Conservation (phyloP, 768 basidiomycete species). For the Russula brevipes region DNA sequence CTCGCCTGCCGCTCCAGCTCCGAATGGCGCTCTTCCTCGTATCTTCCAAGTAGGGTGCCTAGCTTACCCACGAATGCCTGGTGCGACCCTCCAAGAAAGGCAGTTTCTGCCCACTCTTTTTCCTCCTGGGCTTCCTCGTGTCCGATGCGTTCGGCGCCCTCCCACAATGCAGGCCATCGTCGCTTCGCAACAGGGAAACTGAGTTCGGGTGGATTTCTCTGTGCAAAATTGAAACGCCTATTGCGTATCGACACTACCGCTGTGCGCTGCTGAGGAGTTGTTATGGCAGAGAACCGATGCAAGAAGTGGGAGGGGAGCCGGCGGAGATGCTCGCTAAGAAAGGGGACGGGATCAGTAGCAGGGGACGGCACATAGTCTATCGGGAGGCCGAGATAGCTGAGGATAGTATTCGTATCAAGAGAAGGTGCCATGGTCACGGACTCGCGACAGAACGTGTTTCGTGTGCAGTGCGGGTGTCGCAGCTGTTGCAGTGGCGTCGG, state of each 20-base stretch:
- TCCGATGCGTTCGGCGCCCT: slow-evolving; percentile 47
- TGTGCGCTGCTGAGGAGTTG: slow-evolving; percentile 62
- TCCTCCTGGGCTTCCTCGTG: slow-evolving; percentile 59
- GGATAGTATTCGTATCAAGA: slow-evolving; percentile 30
- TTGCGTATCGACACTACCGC: slow-evolving; percentile 62
- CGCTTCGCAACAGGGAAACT: slow-evolving; percentile 47
- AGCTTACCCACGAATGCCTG: slow-evolving; percentile 64
- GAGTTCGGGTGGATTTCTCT: slow-evolving; percentile 51
- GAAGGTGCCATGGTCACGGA: slow-evolving; percentile 5
- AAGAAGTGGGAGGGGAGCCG: slow-evolving; percentile 66
- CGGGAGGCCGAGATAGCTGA: slow-evolving; percentile 55
- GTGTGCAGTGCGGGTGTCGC: too few species aligned
- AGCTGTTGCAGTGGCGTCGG: too few species aligned
- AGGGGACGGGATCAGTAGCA: slow-evolving; percentile 49
- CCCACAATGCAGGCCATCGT: slow-evolving; percentile 67
- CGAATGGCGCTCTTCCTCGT: slow-evolving; percentile 74
- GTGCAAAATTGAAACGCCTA: slow-evolving; percentile 59
- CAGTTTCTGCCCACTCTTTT: slow-evolving; percentile 56
- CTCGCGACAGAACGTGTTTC: too few species aligned
- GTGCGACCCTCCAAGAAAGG: slow-evolving; percentile 52
- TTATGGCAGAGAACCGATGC: slow-evolving; percentile 37
- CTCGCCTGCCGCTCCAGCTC: slow-evolving; percentile 51
- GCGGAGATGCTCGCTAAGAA: slow-evolving; percentile 53
- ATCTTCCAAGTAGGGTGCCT: slow-evolving; percentile 57
- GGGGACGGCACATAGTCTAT: slow-evolving; percentile 58